These are phyloP conservation scores for Protomyces pachydermus DNA, from an alignment of 1,139 yeast genomes.

Conservation along the genomic window DNA sequence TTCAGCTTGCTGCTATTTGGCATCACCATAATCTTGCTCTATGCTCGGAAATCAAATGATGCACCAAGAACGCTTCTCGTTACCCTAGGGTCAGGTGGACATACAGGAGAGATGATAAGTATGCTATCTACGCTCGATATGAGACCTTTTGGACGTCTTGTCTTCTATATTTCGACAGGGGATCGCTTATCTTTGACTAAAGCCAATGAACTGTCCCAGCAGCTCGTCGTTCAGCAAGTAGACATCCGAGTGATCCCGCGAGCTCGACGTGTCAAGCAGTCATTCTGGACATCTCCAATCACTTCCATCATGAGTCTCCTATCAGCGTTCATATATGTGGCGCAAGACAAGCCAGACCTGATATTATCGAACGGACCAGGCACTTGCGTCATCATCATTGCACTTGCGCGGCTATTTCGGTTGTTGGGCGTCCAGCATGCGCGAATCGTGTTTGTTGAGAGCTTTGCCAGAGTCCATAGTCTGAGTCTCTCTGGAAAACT, in stretches of 20 bases:
- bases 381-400: slow-evolving; percentile 73
- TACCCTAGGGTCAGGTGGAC: slow-evolving; percentile 30
- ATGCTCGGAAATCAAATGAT: not conserved
- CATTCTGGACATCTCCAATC: slow-evolving; percentile 48
- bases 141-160: slow-evolving; percentile 7
- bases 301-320: slow-evolving; percentile 46
- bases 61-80: slow-evolving; percentile 5
- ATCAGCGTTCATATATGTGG: slow-evolving; percentile 37
- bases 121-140: slow-evolving; percentile 20
- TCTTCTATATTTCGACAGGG: slow-evolving; percentile 30
- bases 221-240: not conserved
- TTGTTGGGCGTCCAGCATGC: slow-evolving; percentile 47
- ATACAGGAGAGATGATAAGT: slow-evolving; percentile 30
- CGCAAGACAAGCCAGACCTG: slow-evolving; percentile 36
- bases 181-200: slow-evolving; percentile 25
- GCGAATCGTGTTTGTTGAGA: slow-evolving; percentile 73
- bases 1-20: not conserved
- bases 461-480: slow-evolving; percentile 73
- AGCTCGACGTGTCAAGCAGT: slow-evolving; percentile 75
- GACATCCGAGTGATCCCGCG: slow-evolving; percentile 49
- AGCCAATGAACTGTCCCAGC: slow-evolving; percentile 10
- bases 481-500: slow-evolving; percentile 74
- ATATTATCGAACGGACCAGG: slow-evolving; percentile 91
- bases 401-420: slow-evolving; percentile 53
- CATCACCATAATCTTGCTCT: not conserved